Base-by-base conservation (phyloP, 805 yeast genomes). In the Starmera quercuum region DNA sequence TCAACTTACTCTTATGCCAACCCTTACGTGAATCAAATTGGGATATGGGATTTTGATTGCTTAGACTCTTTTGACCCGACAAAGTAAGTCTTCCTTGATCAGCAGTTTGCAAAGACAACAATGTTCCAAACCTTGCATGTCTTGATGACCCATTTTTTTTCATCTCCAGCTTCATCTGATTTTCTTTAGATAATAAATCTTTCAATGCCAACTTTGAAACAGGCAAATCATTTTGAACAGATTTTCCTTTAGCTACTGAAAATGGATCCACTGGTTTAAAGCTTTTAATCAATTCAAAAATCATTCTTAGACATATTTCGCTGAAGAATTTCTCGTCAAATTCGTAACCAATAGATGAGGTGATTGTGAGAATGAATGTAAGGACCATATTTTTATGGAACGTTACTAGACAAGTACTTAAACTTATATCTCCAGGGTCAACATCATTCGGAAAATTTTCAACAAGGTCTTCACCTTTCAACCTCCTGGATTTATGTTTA, bases 71-170 rank as follows among this genome's bases (percentile, higher is more conserved):
- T 44, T 83, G 88, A 2, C 95, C 92, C 3, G 92, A 70, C 1
- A 86, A 70, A 6, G 84, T 73, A 14, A 83, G 56, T 20, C 83
- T 63, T 4, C 62, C 66, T 20, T 75, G 64, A 34, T 78, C 77
- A 17, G 70, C 67, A 14, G 80, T 73, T 39, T 79, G 76, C 20
- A 90, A 65, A 2, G 95, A 78, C 9, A 87, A 56, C 41, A 88
- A 61, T 0, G 97, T 78, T 1, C 98, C 98, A 61, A 90, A 90
- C 33, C 95, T 68, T 3, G 92, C 88, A 52, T 90, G 98, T 30
- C 98, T 69, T 1, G 85, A 68, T 2, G 83, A 71, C 2, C 77
- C 63, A 33, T 65, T 58, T 53, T 68, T 71, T 20, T 64, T 62
- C 31, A 75, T 66, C 22, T 55, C 50, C 26, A 59, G 63, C 37